Evolutionary conservation across 441 rosid species (phyloP).

Genomic region (Euphorbia celastroides): DNA sequence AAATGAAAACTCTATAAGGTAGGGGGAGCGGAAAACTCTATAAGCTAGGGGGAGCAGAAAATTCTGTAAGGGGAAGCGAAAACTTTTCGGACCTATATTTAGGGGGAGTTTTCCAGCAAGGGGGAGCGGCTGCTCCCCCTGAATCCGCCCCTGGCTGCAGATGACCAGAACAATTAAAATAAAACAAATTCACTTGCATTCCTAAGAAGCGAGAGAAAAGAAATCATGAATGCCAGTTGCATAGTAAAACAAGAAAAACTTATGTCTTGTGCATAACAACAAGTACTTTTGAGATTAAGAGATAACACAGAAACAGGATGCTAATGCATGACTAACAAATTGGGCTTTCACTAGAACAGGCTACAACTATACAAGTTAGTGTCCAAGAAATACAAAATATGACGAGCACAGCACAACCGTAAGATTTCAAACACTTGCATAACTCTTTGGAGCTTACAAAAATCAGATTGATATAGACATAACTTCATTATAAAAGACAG

Average conservation of each 20-base stretch:
- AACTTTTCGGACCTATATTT: too few relatives aligned
- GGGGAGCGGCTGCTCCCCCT: too few relatives aligned
- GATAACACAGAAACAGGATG: background rate
- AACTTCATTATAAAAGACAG: too few relatives aligned
- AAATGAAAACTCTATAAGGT: too few relatives aligned
- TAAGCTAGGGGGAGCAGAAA: too few relatives aligned
- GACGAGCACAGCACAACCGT: background rate
- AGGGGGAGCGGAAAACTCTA: too few relatives aligned
- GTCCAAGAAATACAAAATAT: background rate
- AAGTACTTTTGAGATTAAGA: background rate
- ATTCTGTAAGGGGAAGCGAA: too few relatives aligned
- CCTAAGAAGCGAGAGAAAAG: conserved; percentile 15
- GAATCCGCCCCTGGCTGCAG: too few relatives aligned
- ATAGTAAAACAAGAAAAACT: background rate
- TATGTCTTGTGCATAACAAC: background rate
- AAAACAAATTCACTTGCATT: conserved; percentile 16
- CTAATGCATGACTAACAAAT: conserved; percentile 17
- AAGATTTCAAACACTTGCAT: background rate
- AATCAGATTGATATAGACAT: too few relatives aligned
- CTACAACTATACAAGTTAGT: background rate
- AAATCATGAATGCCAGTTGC: conserved; percentile 1
- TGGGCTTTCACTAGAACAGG: background rate
- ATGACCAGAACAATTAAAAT: background rate
- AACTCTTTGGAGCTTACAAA: background rate
- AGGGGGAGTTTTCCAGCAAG: too few relatives aligned